Conservation (phyloP, 2,329 filamentous ascomycete species). For the Fusarium aywerte region DNA sequence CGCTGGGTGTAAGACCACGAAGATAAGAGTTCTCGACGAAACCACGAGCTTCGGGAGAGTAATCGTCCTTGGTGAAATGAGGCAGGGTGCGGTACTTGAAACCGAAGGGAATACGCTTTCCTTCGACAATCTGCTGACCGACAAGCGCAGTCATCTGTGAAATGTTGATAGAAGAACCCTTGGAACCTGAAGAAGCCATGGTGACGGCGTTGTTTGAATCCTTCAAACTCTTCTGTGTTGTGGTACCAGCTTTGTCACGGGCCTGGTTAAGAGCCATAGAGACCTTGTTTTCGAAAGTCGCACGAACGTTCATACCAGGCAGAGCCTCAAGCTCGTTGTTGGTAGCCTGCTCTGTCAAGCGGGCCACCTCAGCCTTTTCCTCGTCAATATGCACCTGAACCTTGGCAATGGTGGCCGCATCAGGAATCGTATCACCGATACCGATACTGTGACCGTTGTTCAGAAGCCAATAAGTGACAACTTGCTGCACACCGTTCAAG, state of each 20-base stretch:
- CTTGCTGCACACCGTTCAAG: slow-evolving; percentile 93
- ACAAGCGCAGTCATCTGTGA: slow-evolving; percentile 99
- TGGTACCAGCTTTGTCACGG: slow-evolving; percentile 95
- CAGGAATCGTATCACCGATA: slow-evolving; percentile 97
- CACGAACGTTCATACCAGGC: slow-evolving; percentile 97
- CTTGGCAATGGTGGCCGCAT: slow-evolving; percentile 82
- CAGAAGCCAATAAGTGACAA: slow-evolving; percentile 96
- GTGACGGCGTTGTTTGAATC: slow-evolving; percentile 96
- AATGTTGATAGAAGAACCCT: slow-evolving; percentile 99
- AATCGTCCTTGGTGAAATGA: slow-evolving; percentile 99
- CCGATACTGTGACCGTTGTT: slow-evolving; percentile 98
- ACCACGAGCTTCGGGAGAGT: slow-evolving; percentile 94
- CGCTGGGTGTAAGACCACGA: slow-evolving; percentile 90
- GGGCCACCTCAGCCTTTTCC: slow-evolving; percentile 83
- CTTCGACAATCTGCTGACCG: slow-evolving; percentile 97
- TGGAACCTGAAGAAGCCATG: slow-evolving; percentile 96
- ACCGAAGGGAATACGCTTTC: slow-evolving; percentile 97
- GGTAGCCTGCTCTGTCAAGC: slow-evolving; percentile 81
- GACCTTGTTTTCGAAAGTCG: slow-evolving; percentile 97
- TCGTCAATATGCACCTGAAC: slow-evolving; percentile 84
- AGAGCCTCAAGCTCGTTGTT: slow-evolving; percentile 89
- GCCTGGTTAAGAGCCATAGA: slow-evolving; percentile 93
- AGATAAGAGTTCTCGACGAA: slow-evolving; percentile 99
- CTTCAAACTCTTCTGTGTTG: slow-evolving; percentile 91
- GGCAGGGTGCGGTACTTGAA: slow-evolving; percentile 98